phyloP scores from a whole-genome alignment of 192 early-diverging fungal genomes.

The Borealophlyctis nickersoniae region DNA sequence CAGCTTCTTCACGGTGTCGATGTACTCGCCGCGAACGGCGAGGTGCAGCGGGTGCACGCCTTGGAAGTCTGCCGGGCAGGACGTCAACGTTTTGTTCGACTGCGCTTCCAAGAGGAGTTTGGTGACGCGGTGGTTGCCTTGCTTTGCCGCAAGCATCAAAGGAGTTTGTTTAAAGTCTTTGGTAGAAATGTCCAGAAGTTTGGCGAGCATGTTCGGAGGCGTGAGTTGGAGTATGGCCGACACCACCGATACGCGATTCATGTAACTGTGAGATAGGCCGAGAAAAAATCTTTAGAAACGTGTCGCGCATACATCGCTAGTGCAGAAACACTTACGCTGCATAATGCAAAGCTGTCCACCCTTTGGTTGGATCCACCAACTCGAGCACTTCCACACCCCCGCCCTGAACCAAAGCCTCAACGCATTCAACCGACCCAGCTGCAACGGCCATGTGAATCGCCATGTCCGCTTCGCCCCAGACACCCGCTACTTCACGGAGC shows the following conservation, averaged over 20 bases:
- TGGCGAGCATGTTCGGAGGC: not conserved
- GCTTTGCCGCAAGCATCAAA: conserved; percentile 13
- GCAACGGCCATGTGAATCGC: not conserved
- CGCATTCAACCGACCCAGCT: not conserved
- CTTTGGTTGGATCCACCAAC: not conserved
- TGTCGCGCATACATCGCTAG: not conserved
- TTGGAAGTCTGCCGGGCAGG: not conserved
- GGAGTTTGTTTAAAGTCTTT: conserved; percentile 7
- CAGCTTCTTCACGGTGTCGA: conserved; percentile 9
- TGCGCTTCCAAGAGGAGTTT: conserved; percentile 12
- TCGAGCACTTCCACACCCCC: not conserved
- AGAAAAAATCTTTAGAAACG: not conserved
- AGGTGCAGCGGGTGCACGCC: conserved; percentile 6
- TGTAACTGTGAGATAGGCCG: no score
- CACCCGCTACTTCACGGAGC: not conserved
- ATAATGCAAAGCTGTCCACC: conserved; percentile 12
- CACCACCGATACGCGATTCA: no score
- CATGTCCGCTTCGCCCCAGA: not conserved
- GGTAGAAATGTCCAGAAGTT: not conserved
- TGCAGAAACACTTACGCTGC: conserved; percentile 3
- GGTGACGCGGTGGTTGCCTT: not conserved
- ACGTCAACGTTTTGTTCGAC: not conserved
- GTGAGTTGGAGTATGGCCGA: no score
- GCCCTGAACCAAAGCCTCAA: conserved; percentile 3
- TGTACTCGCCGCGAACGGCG: conserved; percentile 5